phyloP scores from a whole-genome alignment of 805 yeast genomes.

The Yarrowia sp. region DNA sequence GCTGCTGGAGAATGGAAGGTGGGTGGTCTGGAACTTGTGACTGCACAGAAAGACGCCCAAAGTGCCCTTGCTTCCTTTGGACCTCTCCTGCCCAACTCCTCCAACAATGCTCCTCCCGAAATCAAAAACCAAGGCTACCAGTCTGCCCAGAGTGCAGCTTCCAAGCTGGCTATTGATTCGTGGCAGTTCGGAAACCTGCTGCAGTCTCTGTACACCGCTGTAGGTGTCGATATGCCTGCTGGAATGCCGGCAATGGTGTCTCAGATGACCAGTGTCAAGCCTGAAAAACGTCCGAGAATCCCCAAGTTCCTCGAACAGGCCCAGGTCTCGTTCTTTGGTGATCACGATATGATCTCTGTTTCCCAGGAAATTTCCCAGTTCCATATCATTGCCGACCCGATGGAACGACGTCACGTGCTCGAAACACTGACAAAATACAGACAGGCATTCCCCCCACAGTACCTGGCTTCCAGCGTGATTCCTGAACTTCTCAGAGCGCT shows the following conservation, averaged over 20 bases:
- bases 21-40: constrained; percentile 77
- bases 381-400: constrained; percentile 31
- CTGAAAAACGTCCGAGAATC: constrained; percentile 28
- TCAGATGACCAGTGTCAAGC: constrained; percentile 11
- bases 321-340: constrained; percentile 22
- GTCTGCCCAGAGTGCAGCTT: constrained; percentile 47
- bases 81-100: constrained; percentile 26
- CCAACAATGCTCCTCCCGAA: constrained; percentile 60
- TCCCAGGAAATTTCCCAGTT: constrained; percentile 24
- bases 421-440: constrained; percentile 20
- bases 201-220: constrained; percentile 13
- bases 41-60: constrained; percentile 57
- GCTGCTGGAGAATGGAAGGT: constrained; percentile 81
- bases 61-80: constrained; percentile 12
- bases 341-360: constrained; percentile 30
- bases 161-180: constrained; percentile 58
- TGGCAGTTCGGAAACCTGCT: constrained; percentile 64
- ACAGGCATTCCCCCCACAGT: constrained; percentile 56
- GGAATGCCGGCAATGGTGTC: constrained; percentile 31
- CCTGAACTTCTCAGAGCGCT: constrained; percentile 67
- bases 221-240: constrained; percentile 25
- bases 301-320: constrained; percentile 32
- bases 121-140: constrained; percentile 56
- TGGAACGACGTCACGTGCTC: constrained; percentile 16
- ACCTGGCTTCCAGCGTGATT: constrained; percentile 66